Evolutionary conservation across 495 filamentous ascomycete species (phyloP), one percentile per base, ranked within the genome.

Genomic region (Oidiodendron maius): DNA sequence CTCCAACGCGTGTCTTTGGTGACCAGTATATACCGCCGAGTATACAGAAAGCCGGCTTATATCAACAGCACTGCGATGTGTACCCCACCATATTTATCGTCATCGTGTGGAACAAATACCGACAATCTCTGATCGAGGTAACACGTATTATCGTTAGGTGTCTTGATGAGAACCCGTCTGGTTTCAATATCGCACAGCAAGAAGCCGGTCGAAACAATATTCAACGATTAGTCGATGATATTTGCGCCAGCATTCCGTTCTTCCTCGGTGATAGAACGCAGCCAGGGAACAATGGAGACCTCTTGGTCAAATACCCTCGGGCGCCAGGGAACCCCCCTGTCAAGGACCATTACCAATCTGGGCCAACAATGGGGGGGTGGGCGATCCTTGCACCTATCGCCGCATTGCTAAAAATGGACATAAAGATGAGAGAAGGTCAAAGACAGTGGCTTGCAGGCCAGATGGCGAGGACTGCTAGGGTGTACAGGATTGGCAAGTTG

Each of bases 241-340:
- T 51, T 3, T 51, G 48, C 17, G 48, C 48, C 4, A 44, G 39
- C 24, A 30, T 51, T 17, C 48, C 48, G 1, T 51, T 44, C 16
- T 17, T 23, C 16, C n/a, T 51, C 2, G 48, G 48, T 13, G 48
- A 51, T 43, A 25, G 35, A 9, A 39, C 16, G 11, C 12, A 25
- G 21, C 28, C 40, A 3, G 40, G 40, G 12, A 40, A 44, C 25
- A 35, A 26, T 2, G 40, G 40, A 11, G 48, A 51, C 25, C 32
- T n/a, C n/a, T 25, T n/a, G 3, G 32, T 51, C 2, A 16, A 38
- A 17, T 51, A 44, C n/a, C 48, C 48, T 1, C 18, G n/a, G 8
- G 13, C 34, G 11, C 48, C 26, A 5, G 48, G 48, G 9, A 18
- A 21, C 1, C 11, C 16, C 22, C 15, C 43, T 38, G 13, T 25